Evolutionary conservation across 805 yeast species (phyloP).

Genomic region (Debaryomyces tyrocola): DNA sequence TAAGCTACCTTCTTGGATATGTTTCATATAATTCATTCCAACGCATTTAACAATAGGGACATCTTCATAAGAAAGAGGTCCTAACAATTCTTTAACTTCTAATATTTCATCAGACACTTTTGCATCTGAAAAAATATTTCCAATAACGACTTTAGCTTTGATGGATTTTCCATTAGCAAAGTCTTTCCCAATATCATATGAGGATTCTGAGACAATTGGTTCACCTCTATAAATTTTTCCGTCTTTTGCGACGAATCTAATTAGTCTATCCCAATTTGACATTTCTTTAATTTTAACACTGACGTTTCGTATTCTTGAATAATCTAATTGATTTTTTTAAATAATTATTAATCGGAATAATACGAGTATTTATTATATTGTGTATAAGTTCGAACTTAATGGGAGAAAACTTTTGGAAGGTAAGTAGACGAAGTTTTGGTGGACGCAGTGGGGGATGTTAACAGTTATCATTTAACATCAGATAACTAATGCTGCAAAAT

Average conservation of each 20-base stretch:
- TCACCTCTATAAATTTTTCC: slow-evolving; percentile 48
- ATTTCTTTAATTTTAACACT: neutral
- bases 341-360: no score
- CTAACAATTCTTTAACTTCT: slow-evolving; percentile 7
- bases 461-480: no score
- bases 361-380: no score
- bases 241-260: slow-evolving; percentile 48
- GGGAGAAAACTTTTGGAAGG: no score
- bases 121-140: slow-evolving; percentile 41
- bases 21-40: slow-evolving; percentile 53
- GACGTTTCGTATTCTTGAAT: slow-evolving; percentile 4
- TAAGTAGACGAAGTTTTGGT: no score
- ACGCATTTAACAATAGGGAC: slow-evolving; percentile 41
- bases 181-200: slow-evolving; percentile 23
- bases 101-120: slow-evolving; percentile 35
- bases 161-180: slow-evolving; percentile 29
- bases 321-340: no score
- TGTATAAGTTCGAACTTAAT: no score
- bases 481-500: no score
- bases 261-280: slow-evolving; percentile 19
- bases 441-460: no score
- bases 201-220: slow-evolving; percentile 38
- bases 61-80: slow-evolving; percentile 12
- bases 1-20: slow-evolving; percentile 38
- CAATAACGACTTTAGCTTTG: slow-evolving; percentile 44